Conservation (phyloP, 768 basidiomycete species). For the Rhodocollybia butyracea region DNA sequence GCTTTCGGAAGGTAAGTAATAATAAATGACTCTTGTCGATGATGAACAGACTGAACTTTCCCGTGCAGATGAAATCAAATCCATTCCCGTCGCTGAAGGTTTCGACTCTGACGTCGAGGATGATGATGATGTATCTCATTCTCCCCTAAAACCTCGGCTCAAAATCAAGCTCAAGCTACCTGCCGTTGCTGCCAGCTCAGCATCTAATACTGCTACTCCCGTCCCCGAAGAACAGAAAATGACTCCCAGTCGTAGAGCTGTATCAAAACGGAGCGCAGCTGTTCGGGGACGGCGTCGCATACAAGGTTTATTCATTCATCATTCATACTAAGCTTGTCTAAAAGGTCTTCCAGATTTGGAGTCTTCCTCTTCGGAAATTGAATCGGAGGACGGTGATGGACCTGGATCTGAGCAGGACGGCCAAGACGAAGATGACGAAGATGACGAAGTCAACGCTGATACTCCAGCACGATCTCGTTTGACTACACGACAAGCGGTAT, state of each 20-base stretch:
- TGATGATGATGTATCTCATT: slow-evolving; percentile 12
- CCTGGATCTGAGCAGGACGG: background rate
- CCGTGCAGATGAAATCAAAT: background rate
- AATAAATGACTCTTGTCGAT: no score
- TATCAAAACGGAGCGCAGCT: slow-evolving; percentile 6
- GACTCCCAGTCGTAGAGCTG: slow-evolving; percentile 2
- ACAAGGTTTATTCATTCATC: background rate
- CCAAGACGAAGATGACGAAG: slow-evolving; percentile 4
- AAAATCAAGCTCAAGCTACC: slow-evolving; percentile 12
- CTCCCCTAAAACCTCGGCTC: slow-evolving; percentile 11
- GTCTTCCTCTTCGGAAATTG: slow-evolving; percentile 3
- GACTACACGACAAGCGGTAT: slow-evolving; percentile 66
- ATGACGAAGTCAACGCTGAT: background rate
- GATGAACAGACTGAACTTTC: background rate
- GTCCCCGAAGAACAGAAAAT: slow-evolving; percentile 7
- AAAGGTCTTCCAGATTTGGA: background rate
- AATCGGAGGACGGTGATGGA: slow-evolving; percentile 4
- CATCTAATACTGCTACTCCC: slow-evolving; percentile 12
- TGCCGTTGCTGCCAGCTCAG: slow-evolving; percentile 10
- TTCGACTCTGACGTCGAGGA: slow-evolving; percentile 14
- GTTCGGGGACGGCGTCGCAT: slow-evolving; percentile 4
- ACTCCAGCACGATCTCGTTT: slow-evolving; percentile 31
- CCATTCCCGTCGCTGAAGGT: background rate
- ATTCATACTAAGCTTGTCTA: background rate
- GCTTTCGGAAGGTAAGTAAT: background rate